Evolutionary conservation across 1,284 basidiomycete genomes (phyloP), one percentile per base, ranked within the genome.

Genomic region (Irpex rosettiformis): DNA sequence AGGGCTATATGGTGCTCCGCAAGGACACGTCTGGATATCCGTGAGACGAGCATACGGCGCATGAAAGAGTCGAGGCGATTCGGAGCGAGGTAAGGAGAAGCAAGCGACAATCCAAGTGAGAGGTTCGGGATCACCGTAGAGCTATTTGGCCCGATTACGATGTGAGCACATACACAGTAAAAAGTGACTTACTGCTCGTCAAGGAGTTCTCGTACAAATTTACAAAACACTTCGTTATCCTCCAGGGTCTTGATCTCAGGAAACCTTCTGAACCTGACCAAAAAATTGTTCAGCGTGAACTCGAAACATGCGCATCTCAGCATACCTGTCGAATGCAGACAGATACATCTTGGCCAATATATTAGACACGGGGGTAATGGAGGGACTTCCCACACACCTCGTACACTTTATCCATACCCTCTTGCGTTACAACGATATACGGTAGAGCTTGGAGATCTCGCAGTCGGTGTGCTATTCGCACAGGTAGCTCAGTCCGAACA

Each of bases 1-100:
- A 96, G 77, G 2, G 92, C 89, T 57, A 96, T 86, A 66, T 96
- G 94, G 67, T 96, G 94, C 69, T 96, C 91, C 1, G 88, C 91
- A 28, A 96, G 79, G 27, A 96, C 94, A 43, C 94, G 84, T 24
- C 94, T 81, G 7, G 93, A 94, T 69, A 96, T 94, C 56, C 94
- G 81, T 2, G 93, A 95, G 49, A 93, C 82, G 7, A 96, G 81
- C 94, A 96, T 96, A 25, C 93, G 84, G 22, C 85, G 84, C 88
- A 96, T 93, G 71, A 96, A 94, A 6, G 89, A 81, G 70, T 96
- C 94, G 13, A 96, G 79, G 55, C 84, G 80, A 57, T 93, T 89
- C 0, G 93, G 86, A 0, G 84, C 77, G 10, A 96, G 80, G 68
- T 91, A 86, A 0, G 83, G 86, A 16, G 92, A 93, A 0, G 90